Evolutionary conservation across 441 rosid genomes (phyloP), one percentile per base, ranked within the genome.

Genomic region (Pelargonium cotyledonis): DNA sequence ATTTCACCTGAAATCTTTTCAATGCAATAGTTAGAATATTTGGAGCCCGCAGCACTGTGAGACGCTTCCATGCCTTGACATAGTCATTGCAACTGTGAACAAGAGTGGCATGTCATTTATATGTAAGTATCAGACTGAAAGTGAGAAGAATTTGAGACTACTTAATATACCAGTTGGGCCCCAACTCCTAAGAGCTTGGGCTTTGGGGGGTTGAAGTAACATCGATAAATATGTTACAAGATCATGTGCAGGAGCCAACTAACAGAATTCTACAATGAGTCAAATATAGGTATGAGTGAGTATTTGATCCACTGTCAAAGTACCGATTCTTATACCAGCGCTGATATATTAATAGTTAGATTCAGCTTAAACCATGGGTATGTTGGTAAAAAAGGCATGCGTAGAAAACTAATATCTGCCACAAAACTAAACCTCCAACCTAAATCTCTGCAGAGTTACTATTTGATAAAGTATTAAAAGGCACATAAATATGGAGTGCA

Each of bases 61-160:
- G 91, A 75, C 96, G 91, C 84, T 95, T 95, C 86, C 89, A 92
- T 69, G 98, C 99, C 85, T 86, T 90, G 35, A 95, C 98, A 78
- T 92, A 95, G 81, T 86, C 90, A 73, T 75, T 83, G 84, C 93
- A 88, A 72, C 93, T 88, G 83, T 53, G 70, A 66, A 46, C 7
- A 43, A 58, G 75, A 76, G n/a, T 14, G 7, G 31, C 26, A 65
- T 68, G 68, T 58, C 73, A 73, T 41, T 23, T 23, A 23, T 23
- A 2, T 23, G 26, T 23, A 23, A 23, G 26, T 23, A 23, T 23
- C 26, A 23, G 2, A 23, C 26, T 23, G 26, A 23, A 23, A 23
- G 26, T 23, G 26, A 0, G 26, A 23, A 2, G 26, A 23, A 23
- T 23, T 23, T 23, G 0, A 23, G 26, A 23, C 26, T 23, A 23